Conservation (phyloP, 805 yeast genomes). For the Ogataea chonburiensis region DNA sequence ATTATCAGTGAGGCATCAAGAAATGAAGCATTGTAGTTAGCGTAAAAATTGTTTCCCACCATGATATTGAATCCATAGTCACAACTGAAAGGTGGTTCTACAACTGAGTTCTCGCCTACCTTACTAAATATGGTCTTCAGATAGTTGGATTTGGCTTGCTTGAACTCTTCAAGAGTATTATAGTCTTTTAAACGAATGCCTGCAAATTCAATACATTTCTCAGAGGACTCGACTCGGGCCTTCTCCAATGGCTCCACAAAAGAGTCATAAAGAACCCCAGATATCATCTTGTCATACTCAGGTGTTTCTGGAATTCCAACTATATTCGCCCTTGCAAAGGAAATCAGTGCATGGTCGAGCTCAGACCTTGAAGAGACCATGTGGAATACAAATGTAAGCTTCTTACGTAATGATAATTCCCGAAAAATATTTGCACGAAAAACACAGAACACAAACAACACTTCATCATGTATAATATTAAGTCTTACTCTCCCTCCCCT, state of each 20-base stretch:
- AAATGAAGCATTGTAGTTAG: slow-evolving; percentile 55
- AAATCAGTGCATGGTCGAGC: slow-evolving; percentile 16
- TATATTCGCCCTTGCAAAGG: slow-evolving; percentile 23
- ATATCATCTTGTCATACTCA: slow-evolving; percentile 57
- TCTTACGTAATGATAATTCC: background rate
- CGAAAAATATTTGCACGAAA: slow-evolving; percentile 7
- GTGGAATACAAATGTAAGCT: too few relatives aligned
- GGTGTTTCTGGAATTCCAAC: slow-evolving; percentile 24
- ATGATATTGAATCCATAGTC: slow-evolving; percentile 66
- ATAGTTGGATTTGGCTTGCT: slow-evolving; percentile 38
- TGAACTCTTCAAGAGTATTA: slow-evolving; percentile 19
- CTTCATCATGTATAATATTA: slow-evolving; percentile 16
- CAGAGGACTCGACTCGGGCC: slow-evolving; percentile 35
- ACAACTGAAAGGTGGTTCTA: slow-evolving; percentile 54
- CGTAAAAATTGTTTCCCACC: slow-evolving; percentile 57
- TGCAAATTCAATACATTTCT: slow-evolving; percentile 27
- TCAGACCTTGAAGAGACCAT: slow-evolving; percentile 3
- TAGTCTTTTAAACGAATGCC: slow-evolving; percentile 19
- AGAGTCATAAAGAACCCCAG: slow-evolving; percentile 42
- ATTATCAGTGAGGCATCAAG: slow-evolving; percentile 60
- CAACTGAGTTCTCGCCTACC: slow-evolving; percentile 37
- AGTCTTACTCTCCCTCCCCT: slow-evolving; percentile 17
- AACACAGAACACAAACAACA: too few relatives aligned
- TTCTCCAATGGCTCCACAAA: slow-evolving; percentile 34
- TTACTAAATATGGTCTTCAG: slow-evolving; percentile 48